Conservation (phyloP, 2,329 filamentous ascomycete species). For the Falciphora oryzae region DNA sequence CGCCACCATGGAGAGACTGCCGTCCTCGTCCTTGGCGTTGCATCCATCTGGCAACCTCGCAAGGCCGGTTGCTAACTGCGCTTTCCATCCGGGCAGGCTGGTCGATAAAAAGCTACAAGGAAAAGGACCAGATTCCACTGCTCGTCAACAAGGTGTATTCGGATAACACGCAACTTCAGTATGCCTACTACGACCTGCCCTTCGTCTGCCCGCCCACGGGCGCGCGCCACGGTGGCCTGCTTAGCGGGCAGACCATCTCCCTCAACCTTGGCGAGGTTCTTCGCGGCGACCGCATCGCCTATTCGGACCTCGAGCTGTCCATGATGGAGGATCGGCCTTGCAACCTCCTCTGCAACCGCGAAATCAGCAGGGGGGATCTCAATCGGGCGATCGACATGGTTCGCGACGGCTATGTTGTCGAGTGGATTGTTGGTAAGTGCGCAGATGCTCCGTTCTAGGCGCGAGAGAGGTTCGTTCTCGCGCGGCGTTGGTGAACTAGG, state of each 20-base stretch:
- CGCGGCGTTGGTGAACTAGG: not conserved
- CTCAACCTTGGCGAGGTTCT: slow-evolving; percentile 84
- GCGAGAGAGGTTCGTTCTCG: not conserved
- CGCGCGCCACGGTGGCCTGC: slow-evolving; percentile 58
- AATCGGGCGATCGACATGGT: slow-evolving; percentile 66
- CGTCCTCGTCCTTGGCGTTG: not conserved
- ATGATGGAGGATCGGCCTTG: slow-evolving; percentile 74
- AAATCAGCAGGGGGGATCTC: slow-evolving; percentile 59
- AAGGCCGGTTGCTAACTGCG: slow-evolving; percentile 15
- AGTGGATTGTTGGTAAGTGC: slow-evolving; percentile 66
- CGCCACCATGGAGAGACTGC: slow-evolving; percentile 8
- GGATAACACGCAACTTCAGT: slow-evolving; percentile 83
- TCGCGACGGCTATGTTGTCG: slow-evolving; percentile 73
- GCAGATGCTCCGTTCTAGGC: not conserved
- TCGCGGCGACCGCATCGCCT: slow-evolving; percentile 77
- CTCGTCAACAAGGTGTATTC: slow-evolving; percentile 90
- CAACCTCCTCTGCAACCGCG: slow-evolving; percentile 63
- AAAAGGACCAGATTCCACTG: slow-evolving; percentile 73
- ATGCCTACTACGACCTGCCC: slow-evolving; percentile 82
- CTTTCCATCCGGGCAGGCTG: slow-evolving; percentile 49
- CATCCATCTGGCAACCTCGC: not conserved
- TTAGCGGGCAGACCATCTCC: slow-evolving; percentile 71
- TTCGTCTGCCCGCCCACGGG: slow-evolving; percentile 80
- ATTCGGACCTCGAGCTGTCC: slow-evolving; percentile 73
- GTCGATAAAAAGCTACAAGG: slow-evolving; percentile 74